Base-by-base conservation (phyloP, 2,329 filamentous ascomycete genomes). In the Xylaria sp. region DNA sequence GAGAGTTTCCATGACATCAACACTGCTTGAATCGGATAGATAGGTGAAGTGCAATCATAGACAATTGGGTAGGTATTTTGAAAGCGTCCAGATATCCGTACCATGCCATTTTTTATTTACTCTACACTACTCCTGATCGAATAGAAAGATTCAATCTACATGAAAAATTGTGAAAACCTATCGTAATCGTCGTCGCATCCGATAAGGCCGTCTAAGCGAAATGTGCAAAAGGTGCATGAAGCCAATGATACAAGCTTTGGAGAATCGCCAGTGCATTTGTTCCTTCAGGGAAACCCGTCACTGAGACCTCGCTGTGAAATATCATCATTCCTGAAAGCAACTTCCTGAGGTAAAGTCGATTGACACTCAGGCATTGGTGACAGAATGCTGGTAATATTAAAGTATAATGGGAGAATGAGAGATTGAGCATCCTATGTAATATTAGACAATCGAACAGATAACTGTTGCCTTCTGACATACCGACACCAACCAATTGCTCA, bases 11-110 rank as follows among this genome's bases (percentile, higher is more conserved):
- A 31, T 23, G 10, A 34, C 25, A 28, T 52, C 15, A 37, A 34
- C 83, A 87, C 15, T 80, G 82, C 18, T 31, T 23, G 48, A 18
- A 23, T 23, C 1, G 39, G 10, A 5, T 1, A 41, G 13, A 4
- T 41, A 50, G 46, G 15, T 41, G 28, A 57, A 7, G 20, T n/a
- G 25, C 12, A 18, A 37, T 64, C 13, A 7, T 12, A 20, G 23
- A 37, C 13, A 37, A 25, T 57, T 2, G 12, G 18, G 56, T 18
- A 31, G 18, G 56, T 18, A 31, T n/a, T 41, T 52, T 25, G 23
- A 28, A 13, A 55, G 55, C 34, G 52, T 20, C 23, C 15, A 51
- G 31, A 41, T 55, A 37, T n/a, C 39, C 44, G 18, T 50, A 15
- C 41, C 25, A 63, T 54, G 52, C 63, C 15, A 46, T 59, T 63